Percentiles rank a stretch among this genome's conserved stretches.
phyloP scores from a whole-genome alignment of 345 rosid genomes.

The Linum usitatissimum region DNA sequence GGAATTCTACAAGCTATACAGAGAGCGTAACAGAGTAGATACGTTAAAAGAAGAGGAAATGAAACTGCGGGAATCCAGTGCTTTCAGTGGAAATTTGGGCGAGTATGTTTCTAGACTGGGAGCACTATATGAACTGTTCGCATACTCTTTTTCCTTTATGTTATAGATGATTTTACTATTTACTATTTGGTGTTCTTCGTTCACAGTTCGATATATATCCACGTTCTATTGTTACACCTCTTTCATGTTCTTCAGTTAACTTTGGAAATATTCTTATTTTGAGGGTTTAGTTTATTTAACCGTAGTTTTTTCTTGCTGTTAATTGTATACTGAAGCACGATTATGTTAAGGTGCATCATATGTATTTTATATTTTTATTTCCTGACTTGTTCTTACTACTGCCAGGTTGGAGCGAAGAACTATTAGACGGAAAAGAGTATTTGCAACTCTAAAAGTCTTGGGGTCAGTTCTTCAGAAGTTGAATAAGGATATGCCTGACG shows the following conservation, averaged over 20 bases:
- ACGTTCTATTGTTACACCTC: background rate
- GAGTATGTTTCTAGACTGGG: conserved; percentile 45
- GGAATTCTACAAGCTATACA: conserved; percentile 73
- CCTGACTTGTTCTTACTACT: background rate
- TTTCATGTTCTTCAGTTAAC: background rate
- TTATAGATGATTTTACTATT: too few species aligned
- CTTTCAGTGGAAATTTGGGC: conserved; percentile 47
- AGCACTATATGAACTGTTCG: background rate
- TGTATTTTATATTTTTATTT: conserved; percentile 4
- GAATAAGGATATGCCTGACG: conserved; percentile 73
- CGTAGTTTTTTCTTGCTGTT: too few species aligned
- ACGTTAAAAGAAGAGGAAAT: conserved; percentile 67
- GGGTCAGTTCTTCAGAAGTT: conserved; percentile 78
- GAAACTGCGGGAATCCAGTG: conserved; percentile 69
- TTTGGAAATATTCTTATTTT: background rate
- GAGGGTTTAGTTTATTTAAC: background rate
- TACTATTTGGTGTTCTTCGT: background rate
- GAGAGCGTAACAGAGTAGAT: conserved; percentile 74
- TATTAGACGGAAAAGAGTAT: conserved; percentile 73
- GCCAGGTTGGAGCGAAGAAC: conserved; percentile 76
- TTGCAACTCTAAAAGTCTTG: conserved; percentile 72
- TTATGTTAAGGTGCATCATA: background rate
- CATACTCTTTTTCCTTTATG: background rate
- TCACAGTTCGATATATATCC: background rate
- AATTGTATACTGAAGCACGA: background rate